These are phyloP conservation scores for Apiotrichum porosum DNA, from an alignment of 1,284 basidiomycete genomes.

Conservation along the genomic window DNA sequence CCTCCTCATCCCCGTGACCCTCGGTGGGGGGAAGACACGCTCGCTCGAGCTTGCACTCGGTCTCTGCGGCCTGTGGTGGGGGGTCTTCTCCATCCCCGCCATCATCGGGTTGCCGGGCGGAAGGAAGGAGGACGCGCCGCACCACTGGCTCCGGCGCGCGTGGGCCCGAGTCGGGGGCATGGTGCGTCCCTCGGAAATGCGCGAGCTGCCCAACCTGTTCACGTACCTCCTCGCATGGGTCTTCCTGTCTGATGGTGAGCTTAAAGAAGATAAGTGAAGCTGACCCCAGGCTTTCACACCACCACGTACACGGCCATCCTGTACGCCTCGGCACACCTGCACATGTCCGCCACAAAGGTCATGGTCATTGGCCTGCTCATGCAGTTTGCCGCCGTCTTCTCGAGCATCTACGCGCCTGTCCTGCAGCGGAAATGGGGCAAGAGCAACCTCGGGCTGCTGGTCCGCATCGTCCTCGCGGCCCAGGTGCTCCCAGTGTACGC, in stretches of 20 bases:
- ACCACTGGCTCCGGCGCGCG: slow-evolving; percentile 23
- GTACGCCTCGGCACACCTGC: slow-evolving; percentile 45
- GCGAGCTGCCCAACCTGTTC: slow-evolving; percentile 73
- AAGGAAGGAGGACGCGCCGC: slow-evolving; percentile 9
- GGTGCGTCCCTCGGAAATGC: slow-evolving; percentile 64
- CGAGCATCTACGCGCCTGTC: slow-evolving; percentile 40
- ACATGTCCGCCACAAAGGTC: slow-evolving; percentile 50
- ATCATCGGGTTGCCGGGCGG: slow-evolving; percentile 62
- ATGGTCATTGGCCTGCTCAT: slow-evolving; percentile 49
- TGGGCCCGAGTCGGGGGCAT: slow-evolving; percentile 53
- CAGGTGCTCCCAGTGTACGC: slow-evolving; percentile 73
- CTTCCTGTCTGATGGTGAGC: slow-evolving; percentile 75
- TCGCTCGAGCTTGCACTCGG: slow-evolving; percentile 72
- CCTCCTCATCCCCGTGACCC: slow-evolving; percentile 66
- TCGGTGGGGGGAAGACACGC: slow-evolving; percentile 64
- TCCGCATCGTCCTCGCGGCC: slow-evolving; percentile 62
- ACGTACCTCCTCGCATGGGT: slow-evolving; percentile 85
- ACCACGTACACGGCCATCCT: slow-evolving; percentile 44
- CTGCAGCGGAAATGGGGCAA: slow-evolving; percentile 52
- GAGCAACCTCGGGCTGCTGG: slow-evolving; percentile 64
- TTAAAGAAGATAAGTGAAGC: background rate
- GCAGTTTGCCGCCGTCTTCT: slow-evolving; percentile 43
- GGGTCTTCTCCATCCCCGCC: slow-evolving; percentile 67
- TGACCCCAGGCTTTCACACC: slow-evolving; percentile 41
- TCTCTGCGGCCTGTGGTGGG: slow-evolving; percentile 79